phyloP scores from a whole-genome alignment of 352 stramenopile genomes.

The Thraustochytrium sp. region DNA sequence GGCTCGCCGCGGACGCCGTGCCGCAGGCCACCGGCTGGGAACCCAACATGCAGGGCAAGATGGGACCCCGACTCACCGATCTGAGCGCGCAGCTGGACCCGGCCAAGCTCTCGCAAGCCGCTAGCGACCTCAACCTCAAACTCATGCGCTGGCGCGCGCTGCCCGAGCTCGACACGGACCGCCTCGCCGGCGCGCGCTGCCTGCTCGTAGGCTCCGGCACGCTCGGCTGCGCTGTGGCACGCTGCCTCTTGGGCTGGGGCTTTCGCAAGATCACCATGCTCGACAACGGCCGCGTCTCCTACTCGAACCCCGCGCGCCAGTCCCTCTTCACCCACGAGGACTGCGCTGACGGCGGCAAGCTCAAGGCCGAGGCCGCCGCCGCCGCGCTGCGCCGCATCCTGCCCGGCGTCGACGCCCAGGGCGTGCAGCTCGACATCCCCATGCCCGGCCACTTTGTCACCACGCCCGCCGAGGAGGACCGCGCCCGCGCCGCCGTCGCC shows the following conservation, averaged over 20 bases:
- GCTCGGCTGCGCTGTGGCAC: conserved; percentile 91
- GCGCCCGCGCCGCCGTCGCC: conserved; percentile 44
- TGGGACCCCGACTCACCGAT: conserved; percentile 44
- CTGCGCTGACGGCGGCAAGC: conserved; percentile 60
- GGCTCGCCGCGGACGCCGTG: neutral
- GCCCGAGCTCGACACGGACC: conserved; percentile 82
- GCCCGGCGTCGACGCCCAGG: conserved; percentile 75
- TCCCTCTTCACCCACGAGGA: conserved; percentile 90
- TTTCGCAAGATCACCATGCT: conserved; percentile 94
- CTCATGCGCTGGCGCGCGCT: conserved; percentile 97
- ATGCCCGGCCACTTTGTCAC: conserved; percentile 93
- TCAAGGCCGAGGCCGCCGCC: conserved; percentile 86
- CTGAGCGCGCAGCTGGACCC: conserved; percentile 41
- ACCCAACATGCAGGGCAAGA: conserved; percentile 40
- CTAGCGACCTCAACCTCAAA: conserved; percentile 96
- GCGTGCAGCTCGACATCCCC: conserved; percentile 88
- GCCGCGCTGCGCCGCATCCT: conserved; percentile 83
- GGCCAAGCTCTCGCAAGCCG: conserved; percentile 56
- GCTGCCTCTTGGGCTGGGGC: conserved; percentile 91
- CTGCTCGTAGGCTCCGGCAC: conserved; percentile 90
- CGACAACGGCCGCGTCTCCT: conserved; percentile 91
- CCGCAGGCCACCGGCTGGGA: conserved; percentile 32
- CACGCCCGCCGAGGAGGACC: conserved; percentile 53
- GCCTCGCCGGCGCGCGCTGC: conserved; percentile 80
- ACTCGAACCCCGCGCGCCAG: conserved; percentile 96